Conservation (phyloP, 768 basidiomycete species). For the Boletus fagicola region DNA sequence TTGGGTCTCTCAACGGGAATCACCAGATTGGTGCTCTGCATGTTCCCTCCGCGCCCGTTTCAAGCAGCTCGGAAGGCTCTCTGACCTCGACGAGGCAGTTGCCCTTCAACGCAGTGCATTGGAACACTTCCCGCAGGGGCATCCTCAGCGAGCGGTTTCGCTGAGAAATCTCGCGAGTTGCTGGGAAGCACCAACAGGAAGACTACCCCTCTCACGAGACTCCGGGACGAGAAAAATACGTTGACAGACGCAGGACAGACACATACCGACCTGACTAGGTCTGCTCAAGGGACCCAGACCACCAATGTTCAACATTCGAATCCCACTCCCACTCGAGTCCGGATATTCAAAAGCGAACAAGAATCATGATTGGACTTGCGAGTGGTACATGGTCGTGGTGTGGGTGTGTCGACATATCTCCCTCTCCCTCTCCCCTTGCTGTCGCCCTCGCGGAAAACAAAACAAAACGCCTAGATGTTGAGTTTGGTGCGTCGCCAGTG, state of each 20-base stretch:
- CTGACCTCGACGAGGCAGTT: no score
- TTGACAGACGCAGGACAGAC: neutral
- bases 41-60: no score
- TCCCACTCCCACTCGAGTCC: neutral
- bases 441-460: constrained; percentile 1
- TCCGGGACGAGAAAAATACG: neutral
- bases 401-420: constrained; percentile 18
- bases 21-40: neutral
- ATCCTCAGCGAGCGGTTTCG: no score
- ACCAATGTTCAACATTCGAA: neutral
- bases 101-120: no score
- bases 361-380: constrained; percentile 22
- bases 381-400: constrained; percentile 30
- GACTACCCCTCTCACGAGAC: neutral
- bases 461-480: constrained; percentile 66
- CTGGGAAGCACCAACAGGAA: no score
- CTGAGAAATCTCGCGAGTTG: no score
- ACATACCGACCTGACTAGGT: neutral
- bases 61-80: no score
- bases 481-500: constrained; percentile 99
- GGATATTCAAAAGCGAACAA: neutral
- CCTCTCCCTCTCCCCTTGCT: constrained; percentile 12
- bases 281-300: neutral
- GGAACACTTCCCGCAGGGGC: no score
- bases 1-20: neutral